Evolutionary conservation across 192 early-diverging fungal species (phyloP), one percentile per base, ranked within the genome.

Genomic region (Helicostylum pulchrum): DNA sequence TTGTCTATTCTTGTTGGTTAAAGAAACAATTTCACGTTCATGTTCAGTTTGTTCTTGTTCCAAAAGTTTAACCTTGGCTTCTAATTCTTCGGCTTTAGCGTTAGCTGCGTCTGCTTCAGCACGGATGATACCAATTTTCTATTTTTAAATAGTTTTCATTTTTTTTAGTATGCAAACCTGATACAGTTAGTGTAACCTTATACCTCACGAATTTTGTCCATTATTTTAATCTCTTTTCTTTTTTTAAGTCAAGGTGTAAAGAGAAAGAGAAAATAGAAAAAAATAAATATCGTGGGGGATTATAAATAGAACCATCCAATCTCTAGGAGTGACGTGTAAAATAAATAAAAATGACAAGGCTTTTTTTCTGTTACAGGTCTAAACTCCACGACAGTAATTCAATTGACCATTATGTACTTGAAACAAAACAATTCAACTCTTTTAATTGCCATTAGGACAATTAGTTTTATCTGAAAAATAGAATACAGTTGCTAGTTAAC

Each of bases 1-100:
- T 21, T 64, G 64, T 52, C 69, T 74, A 45, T 80, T 76, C 61
- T 77, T 73, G 67, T 81, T 89, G 66, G 84, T 82, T 53, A 88
- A 77, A n/a, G 88, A 87, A 10, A 82, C 80, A 49, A 89, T 71
- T 58, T 90, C 87, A 63, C 85, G 85, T 34, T 92, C 90, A 60
- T 85, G 85, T 61, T 77, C 71, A 7, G 74, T 81, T 59, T 83
- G 67, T 67, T 87, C 80, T 46, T 78, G 77, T 67, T 75, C 50
- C 7, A 82, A 51, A 53, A 62, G 62, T 76, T 90, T 90, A 57
- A 80, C 65, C 12, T 81, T 70, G 12, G 48, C 62, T 75, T 89
- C 87, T 30, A 82, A 76, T 20, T 73, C 66, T 32, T 88, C 87
- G 26, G 81, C 84, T 17, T 82, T 83, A 62, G 76, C 80, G 53